These are phyloP conservation scores for Nemania sp. DNA, from an alignment of 2,329 filamentous ascomycete species.

Conservation along the genomic window DNA sequence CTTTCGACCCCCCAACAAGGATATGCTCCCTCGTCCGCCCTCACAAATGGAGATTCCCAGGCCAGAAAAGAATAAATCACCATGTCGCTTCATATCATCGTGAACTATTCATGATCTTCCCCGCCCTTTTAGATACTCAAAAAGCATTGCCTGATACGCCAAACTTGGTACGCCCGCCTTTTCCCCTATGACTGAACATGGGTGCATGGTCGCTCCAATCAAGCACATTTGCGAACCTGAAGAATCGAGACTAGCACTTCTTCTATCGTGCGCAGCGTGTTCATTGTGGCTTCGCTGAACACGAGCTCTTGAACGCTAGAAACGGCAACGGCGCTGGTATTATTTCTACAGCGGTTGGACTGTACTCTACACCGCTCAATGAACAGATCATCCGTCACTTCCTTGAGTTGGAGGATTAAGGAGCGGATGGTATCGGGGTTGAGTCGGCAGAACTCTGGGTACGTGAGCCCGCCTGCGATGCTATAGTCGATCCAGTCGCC, in stretches of 20 bases:
- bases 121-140: background rate
- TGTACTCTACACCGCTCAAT: slow-evolving; percentile 7
- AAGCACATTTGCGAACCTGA: background rate
- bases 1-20: background rate
- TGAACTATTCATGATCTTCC: background rate
- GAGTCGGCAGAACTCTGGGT: slow-evolving; percentile 32
- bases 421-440: slow-evolving; percentile 34
- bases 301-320: background rate
- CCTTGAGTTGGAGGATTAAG: slow-evolving; percentile 30
- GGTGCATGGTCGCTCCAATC: background rate
- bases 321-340: slow-evolving; percentile 15
- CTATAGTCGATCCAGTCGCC: slow-evolving; percentile 34
- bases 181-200: background rate
- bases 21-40: background rate
- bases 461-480: slow-evolving; percentile 25
- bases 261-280: slow-evolving; percentile 17
- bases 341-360: slow-evolving; percentile 10
- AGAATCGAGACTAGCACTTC: slow-evolving; percentile 20
- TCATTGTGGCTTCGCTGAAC: slow-evolving; percentile 5
- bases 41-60: background rate
- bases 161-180: background rate
- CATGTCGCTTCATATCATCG: background rate
- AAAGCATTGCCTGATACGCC: background rate
- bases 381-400: slow-evolving; percentile 29
- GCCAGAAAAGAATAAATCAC: background rate